phyloP scores from a whole-genome alignment of 345 rosid genomes.

The Eucalyptus cloeziana region DNA sequence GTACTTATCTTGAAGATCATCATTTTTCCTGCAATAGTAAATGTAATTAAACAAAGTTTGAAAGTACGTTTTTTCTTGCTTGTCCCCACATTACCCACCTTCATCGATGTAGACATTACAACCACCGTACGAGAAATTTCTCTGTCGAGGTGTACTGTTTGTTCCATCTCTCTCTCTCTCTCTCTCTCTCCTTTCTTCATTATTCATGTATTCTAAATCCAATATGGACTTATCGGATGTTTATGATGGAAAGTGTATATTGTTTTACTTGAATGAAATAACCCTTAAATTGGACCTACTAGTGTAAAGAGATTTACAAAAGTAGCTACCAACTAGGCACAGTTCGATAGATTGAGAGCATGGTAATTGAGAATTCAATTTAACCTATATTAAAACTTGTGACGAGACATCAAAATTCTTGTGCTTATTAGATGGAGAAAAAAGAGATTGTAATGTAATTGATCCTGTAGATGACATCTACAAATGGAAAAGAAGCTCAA shows the following conservation, averaged over 20 bases:
- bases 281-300: not conserved
- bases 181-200: not conserved
- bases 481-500: not conserved
- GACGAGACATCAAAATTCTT: accelerated
- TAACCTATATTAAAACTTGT: not conserved
- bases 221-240: not conserved
- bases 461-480: accelerated
- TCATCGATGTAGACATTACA: not conserved
- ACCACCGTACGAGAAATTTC: not conserved
- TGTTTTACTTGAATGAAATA: not conserved
- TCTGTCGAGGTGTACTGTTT: not conserved
- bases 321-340: not conserved
- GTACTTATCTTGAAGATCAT: not conserved
- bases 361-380: not conserved
- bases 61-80: no score
- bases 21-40: not conserved
- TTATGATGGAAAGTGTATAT: not conserved
- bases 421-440: not conserved
- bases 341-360: accelerated
- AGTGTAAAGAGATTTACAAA: not conserved
- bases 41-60: not conserved
- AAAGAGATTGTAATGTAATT: not conserved
- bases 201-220: not conserved
- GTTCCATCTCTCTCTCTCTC: not conserved
- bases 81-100: not conserved